Conservation (phyloP, 1,284 basidiomycete genomes). For the Schizophyllum amplum region DNA sequence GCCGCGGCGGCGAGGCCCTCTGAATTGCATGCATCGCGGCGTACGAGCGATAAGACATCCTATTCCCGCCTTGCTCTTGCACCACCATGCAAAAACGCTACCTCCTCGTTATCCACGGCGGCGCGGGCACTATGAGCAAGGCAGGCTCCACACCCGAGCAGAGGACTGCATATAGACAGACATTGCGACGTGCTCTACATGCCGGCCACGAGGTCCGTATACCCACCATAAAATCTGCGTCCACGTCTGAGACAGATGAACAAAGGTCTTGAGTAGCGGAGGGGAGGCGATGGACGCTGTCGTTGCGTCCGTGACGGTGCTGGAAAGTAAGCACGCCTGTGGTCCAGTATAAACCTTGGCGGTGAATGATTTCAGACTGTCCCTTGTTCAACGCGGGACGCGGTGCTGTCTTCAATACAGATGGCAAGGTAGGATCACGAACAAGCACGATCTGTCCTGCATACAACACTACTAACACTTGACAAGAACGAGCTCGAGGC, state of each 20-base stretch:
- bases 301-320: conserved; percentile 59
- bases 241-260: background rate
- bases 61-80: too few species aligned
- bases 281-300: conserved; percentile 75
- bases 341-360: background rate
- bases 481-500: conserved; percentile 70
- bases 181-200: conserved; percentile 44
- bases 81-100: too few species aligned
- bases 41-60: too few species aligned
- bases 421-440: conserved; percentile 47
- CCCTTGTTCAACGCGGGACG: conserved; percentile 74
- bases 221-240: background rate
- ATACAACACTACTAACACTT: background rate
- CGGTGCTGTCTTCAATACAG: conserved; percentile 75
- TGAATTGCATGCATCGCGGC: too few species aligned
- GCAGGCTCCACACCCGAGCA: conserved; percentile 56
- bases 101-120: conserved; percentile 68
- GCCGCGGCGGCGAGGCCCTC: too few species aligned
- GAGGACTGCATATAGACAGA: conserved; percentile 48
- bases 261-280: background rate
- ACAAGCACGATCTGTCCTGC: background rate
- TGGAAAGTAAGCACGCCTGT: conserved; percentile 52
- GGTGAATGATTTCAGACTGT: conserved; percentile 40
- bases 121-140: conserved; percentile 62
- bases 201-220: conserved; percentile 53